Evolutionary conservation across 164 flowering plant genomes (phyloP), one percentile per base, ranked within the genome.

Genomic region (Cinnamomum chago): DNA sequence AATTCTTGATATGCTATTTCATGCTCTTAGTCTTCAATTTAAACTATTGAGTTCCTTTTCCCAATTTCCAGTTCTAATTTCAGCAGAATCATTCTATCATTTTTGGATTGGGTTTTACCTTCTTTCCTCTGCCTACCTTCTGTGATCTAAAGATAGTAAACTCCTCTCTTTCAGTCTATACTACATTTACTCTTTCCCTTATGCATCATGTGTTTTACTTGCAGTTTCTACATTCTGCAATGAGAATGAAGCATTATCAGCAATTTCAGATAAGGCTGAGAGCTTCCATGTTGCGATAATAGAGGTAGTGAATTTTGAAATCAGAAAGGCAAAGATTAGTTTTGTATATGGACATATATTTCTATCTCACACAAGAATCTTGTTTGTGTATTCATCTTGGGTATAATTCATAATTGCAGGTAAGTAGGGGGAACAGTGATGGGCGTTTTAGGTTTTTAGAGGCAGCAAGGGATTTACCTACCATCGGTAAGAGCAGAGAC

Each of bases 251-350:
- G 97, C 98, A 65, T 76, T 90, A 28, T 77, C 85, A 4, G 94
- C 88, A 76, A 74, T 89, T 72, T 81, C 87, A 65, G 82, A 73
- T 73, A 81, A 81, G 67, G 74, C 80, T 27, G 88, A 85, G 73
- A 81, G 78, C 78, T 94, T 89, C 83, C 97, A 94, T 82, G 88
- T 94, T 76, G 97, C 98, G 11, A 88, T 94, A 27, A 90, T 92
- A 25, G 98, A 90, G 98, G 98, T 93, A 81, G 67, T 2, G 40
- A 50, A 6, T n/a, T 58, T 22, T 15, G 15, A 25, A 35, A 20
- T 62, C 10, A 30, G 10, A 3, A 11, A 67, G 35, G 50, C 40
- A 14, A 15, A 7, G 10, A 40, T 7, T 35, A 35, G 7, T 6
- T 35, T 1, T 7, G 11, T 40, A 40, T 7, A 40, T 17, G 35